A percentile compares a stretch with the other conserved stretches of the same genome.
Conservation (phyloP, 805 yeast genomes). For the Ogataea trehaloabstinens region DNA sequence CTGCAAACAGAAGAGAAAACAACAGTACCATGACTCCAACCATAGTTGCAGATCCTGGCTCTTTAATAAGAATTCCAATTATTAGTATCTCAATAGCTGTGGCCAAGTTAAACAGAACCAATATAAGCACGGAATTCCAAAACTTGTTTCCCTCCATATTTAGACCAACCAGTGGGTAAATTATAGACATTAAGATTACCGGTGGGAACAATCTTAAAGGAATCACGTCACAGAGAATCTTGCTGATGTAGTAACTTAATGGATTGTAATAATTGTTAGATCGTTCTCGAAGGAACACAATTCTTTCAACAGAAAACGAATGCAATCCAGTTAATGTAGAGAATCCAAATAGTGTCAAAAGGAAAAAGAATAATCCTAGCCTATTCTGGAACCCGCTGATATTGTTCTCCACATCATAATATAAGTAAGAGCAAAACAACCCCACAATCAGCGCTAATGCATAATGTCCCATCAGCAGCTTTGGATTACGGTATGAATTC, state of each 20-base stretch:
- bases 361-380: slow-evolving; percentile 87
- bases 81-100: slow-evolving; percentile 81
- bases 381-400: slow-evolving; percentile 97
- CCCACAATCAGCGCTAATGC: slow-evolving; percentile 75
- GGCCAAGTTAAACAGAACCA: slow-evolving; percentile 82
- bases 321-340: slow-evolving; percentile 89
- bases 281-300: slow-evolving; percentile 87
- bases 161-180: slow-evolving; percentile 89
- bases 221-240: slow-evolving; percentile 85
- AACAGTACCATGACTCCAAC: slow-evolving; percentile 79
- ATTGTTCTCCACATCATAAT: slow-evolving; percentile 80
- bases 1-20: slow-evolving; percentile 89
- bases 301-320: slow-evolving; percentile 82
- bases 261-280: slow-evolving; percentile 94
- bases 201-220: slow-evolving; percentile 96
- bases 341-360: slow-evolving; percentile 90
- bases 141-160: slow-evolving; percentile 76
- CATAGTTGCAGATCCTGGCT: slow-evolving; percentile 90
- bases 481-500: slow-evolving; percentile 90
- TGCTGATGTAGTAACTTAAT: slow-evolving; percentile 77
- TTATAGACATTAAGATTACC: slow-evolving; percentile 67
- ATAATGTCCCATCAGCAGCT: slow-evolving; percentile 81
- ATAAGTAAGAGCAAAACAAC: slow-evolving; percentile 78
- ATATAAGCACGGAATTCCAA: slow-evolving; percentile 61
- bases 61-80: slow-evolving; percentile 83